Percentiles rank a stretch among this genome's conserved stretches.
Conservation (phyloP, 78 protist species). For the Cavenderia fasciculata region DNA sequence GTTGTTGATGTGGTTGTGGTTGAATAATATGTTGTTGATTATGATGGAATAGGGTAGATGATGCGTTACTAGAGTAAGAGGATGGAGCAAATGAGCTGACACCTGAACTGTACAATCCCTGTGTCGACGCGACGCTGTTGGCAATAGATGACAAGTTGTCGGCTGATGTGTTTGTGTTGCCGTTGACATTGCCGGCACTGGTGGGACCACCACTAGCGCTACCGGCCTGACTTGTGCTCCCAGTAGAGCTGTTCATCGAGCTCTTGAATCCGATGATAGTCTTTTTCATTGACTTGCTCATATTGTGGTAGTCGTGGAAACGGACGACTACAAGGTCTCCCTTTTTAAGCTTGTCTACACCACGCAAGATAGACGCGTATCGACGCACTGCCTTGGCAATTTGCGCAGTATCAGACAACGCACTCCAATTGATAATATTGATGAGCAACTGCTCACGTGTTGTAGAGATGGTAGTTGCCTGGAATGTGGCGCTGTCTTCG, state of each 20-base stretch:
- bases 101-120: no score
- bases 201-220: background rate
- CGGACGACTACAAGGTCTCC: slow-evolving; percentile 50
- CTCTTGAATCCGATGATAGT: slow-evolving; percentile 33
- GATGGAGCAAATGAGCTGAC: no score
- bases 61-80: no score
- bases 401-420: slow-evolving; percentile 37
- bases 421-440: slow-evolving; percentile 72
- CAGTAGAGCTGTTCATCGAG: no score
- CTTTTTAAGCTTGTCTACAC: slow-evolving; percentile 47
- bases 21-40: background rate
- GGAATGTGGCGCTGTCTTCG: background rate
- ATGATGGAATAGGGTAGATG: no score
- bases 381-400: slow-evolving; percentile 57
- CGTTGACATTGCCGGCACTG: background rate
- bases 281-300: slow-evolving; percentile 27
- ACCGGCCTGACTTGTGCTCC: background rate
- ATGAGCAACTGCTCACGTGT: slow-evolving; percentile 20
- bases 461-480: slow-evolving; percentile 26
- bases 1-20: no score
- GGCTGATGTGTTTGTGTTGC: background rate
- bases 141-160: background rate
- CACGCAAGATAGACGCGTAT: slow-evolving; percentile 56
- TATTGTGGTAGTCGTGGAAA: slow-evolving; percentile 11
- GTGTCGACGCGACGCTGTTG: background rate